Percentiles rank a stretch among this genome's conserved stretches.
Conservation (phyloP, 768 basidiomycete species). For the Suillus brevipes region DNA sequence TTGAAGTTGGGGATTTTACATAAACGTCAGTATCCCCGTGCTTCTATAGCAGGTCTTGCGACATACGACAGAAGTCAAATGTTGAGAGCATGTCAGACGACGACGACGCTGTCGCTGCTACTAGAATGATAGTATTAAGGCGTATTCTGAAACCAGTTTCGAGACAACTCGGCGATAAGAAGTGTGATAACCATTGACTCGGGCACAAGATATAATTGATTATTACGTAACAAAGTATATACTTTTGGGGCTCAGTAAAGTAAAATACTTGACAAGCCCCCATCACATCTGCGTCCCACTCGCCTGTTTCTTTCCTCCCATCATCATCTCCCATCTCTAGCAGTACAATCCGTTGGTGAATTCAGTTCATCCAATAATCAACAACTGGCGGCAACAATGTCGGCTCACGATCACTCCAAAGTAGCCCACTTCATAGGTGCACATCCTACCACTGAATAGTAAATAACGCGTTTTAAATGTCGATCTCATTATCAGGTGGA, state of each 20-base stretch:
- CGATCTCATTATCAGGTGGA: constrained; percentile 61
- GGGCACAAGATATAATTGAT: constrained; percentile 3
- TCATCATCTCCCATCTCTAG: constrained; percentile 17
- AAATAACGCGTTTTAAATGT: constrained; percentile 15
- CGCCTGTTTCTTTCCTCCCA: constrained; percentile 21
- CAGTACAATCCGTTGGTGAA: constrained; percentile 9
- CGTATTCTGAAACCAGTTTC: background rate
- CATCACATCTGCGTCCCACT: constrained; percentile 11
- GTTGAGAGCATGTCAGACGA: background rate
- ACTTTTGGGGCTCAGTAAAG: constrained; percentile 31
- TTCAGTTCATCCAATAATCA: constrained; percentile 6
- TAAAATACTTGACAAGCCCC: constrained; percentile 21
- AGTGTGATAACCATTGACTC: background rate
- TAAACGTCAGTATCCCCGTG: background rate
- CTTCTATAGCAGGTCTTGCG: background rate
- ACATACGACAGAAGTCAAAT: background rate
- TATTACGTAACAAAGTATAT: constrained; percentile 32
- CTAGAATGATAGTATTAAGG: no score
- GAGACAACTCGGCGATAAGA: background rate
- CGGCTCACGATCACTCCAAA: constrained; percentile 55
- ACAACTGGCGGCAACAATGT: constrained; percentile 22
- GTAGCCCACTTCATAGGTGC: constrained; percentile 66
- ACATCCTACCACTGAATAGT: constrained; percentile 12
- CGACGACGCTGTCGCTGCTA: background rate
- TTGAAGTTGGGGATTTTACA: constrained; percentile 12